Evolutionary conservation across 73 alveolate species (phyloP).

Genomic region (Symbiodinium pilosum): DNA sequence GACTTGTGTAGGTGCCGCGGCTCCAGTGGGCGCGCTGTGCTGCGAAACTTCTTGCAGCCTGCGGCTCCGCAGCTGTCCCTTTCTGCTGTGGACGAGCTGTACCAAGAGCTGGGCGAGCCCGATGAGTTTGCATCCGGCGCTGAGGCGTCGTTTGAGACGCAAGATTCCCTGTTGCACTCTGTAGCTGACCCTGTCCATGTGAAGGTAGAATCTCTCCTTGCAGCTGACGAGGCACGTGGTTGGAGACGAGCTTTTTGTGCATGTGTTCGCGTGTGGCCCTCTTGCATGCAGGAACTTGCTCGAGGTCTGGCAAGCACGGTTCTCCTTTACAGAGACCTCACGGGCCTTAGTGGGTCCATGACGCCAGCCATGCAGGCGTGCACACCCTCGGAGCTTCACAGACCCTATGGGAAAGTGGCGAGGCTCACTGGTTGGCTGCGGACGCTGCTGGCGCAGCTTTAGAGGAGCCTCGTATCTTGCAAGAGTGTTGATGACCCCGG

Average conservation of each 20-base stretch:
- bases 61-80: slow-evolving; percentile 11
- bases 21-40: neutral
- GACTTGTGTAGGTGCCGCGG: neutral
- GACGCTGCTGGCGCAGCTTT: slow-evolving; percentile 44
- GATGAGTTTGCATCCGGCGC: neutral
- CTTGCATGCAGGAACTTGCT: neutral
- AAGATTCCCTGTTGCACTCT: too few relatives aligned
- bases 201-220: neutral
- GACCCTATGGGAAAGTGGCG: too few relatives aligned
- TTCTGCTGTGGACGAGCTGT: slow-evolving; percentile 46
- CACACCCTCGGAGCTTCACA: too few relatives aligned
- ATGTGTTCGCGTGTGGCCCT: too few relatives aligned
- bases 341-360: neutral
- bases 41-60: slow-evolving; percentile 53
- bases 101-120: neutral
- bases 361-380: too few relatives aligned
- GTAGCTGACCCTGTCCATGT: too few relatives aligned
- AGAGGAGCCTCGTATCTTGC: too few relatives aligned
- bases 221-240: neutral
- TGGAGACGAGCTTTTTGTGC: too few relatives aligned
- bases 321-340: slow-evolving; percentile 13
- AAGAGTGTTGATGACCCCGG: too few relatives aligned
- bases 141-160: neutral
- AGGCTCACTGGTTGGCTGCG: slow-evolving; percentile 58
- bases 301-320: slow-evolving; percentile 2